A percentile compares a stretch with the other conserved stretches of the same genome.
phyloP scores from a whole-genome alignment of 2,329 filamentous ascomycete genomes.

The Lasiodiplodia theobromae region DNA sequence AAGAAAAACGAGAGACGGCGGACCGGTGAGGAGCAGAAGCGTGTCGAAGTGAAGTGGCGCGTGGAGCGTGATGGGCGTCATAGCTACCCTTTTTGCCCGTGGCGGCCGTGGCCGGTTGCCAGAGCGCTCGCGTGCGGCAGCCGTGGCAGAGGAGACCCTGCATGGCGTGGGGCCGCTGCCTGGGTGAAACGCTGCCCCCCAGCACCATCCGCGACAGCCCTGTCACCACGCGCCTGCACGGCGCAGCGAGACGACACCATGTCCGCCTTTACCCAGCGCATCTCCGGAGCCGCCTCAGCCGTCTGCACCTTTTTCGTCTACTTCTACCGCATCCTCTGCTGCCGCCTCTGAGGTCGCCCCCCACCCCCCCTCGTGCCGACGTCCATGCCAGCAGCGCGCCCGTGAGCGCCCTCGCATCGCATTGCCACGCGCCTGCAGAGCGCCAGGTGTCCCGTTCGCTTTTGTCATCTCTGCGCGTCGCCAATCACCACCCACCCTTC shows the following conservation, averaged over 20 bases:
- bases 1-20: slow-evolving; percentile 17
- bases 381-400: slow-evolving; percentile 3
- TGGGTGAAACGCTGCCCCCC: slow-evolving; percentile 7
- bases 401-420: slow-evolving; percentile 18
- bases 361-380: not conserved
- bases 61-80: slow-evolving; percentile 7
- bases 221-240: not conserved
- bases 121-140: slow-evolving; percentile 3
- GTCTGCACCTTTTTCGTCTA: slow-evolving; percentile 24
- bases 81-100: not conserved
- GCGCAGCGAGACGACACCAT: not conserved
- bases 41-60: slow-evolving; percentile 24
- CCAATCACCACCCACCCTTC: slow-evolving; percentile 22
- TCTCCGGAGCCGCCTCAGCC: not conserved
- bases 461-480: slow-evolving; percentile 14
- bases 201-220: slow-evolving; percentile 8
- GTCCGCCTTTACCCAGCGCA: slow-evolving; percentile 9
- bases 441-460: slow-evolving; percentile 25
- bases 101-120: slow-evolving; percentile 1
- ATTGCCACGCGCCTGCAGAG: slow-evolving; percentile 19
- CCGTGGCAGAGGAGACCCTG: not conserved
- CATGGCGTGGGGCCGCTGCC: not conserved
- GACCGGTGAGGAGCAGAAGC: slow-evolving; percentile 27
- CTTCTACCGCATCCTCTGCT: slow-evolving; percentile 31
- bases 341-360: not conserved